Conservation (phyloP, 1,284 basidiomycete species). For the Exobasidium rhododendri region DNA sequence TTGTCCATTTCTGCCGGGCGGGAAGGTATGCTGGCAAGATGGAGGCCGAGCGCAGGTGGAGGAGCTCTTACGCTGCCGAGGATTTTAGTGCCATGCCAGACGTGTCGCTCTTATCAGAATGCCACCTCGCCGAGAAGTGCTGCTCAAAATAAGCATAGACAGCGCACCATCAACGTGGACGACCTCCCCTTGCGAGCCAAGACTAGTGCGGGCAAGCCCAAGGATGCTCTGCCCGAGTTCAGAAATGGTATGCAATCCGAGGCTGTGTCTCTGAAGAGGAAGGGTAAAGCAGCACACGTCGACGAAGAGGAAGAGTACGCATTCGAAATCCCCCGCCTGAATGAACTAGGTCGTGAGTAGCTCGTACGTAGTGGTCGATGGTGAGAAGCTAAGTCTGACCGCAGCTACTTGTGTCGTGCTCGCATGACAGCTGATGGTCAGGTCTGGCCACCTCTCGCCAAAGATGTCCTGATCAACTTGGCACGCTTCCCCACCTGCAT, state of each 20-base stretch:
- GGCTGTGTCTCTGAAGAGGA: background rate
- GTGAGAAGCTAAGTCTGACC: no score
- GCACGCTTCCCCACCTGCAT: conserved; percentile 42
- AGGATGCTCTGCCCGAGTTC: background rate
- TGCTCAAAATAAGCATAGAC: background rate
- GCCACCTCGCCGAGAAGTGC: background rate
- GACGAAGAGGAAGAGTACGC: background rate
- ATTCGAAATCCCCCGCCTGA: background rate
- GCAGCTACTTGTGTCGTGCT: no score
- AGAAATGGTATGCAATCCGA: background rate
- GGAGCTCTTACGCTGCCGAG: background rate
- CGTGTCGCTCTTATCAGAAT: background rate
- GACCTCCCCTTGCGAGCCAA: background rate
- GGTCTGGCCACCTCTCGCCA: conserved; percentile 45
- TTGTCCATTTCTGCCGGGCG: no score
- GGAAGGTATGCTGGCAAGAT: background rate
- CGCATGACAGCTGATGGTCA: conserved; percentile 10
- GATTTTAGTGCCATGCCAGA: background rate
- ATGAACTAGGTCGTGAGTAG: background rate
- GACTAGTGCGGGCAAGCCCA: background rate
- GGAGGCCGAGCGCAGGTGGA: no score
- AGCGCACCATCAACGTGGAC: background rate
- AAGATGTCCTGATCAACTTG: conserved; percentile 43
- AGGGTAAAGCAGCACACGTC: background rate
- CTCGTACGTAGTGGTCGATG: no score